Percentiles rank a stretch among this genome's conserved stretches.
These are phyloP conservation scores for Tillandsia fasciculata DNA, from an alignment of 176 grass and related monocot genomes.

Conservation along the genomic window DNA sequence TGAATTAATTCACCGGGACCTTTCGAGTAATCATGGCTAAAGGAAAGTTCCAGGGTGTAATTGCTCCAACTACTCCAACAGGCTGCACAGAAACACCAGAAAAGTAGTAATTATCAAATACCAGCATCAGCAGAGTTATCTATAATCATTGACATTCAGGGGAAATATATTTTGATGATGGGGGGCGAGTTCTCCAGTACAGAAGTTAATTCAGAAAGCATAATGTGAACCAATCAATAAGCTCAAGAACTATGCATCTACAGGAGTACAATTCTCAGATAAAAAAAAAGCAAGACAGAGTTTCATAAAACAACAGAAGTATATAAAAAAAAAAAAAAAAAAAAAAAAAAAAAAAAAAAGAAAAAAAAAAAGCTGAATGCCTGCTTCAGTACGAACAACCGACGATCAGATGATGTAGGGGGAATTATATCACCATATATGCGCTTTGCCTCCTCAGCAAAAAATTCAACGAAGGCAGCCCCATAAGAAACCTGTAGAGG, in stretches of 20 bases:
- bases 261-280: not conserved
- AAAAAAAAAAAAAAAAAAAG: conserved; percentile 7
- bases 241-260: not conserved
- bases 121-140: not conserved
- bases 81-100: conserved; percentile 44
- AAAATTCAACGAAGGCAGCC: conserved; percentile 89
- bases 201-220: not conserved
- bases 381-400: conserved; percentile 90
- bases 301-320: not conserved
- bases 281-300: conserved; percentile 1
- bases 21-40: conserved; percentile 98
- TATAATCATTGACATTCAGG: not conserved
- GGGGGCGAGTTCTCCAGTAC: too few species aligned
- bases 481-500: conserved; percentile 75
- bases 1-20: conserved; percentile 28
- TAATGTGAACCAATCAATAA: not conserved
- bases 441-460: conserved; percentile 88
- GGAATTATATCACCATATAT: conserved; percentile 96
- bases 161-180: too few species aligned
- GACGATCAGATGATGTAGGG: conserved; percentile 54
- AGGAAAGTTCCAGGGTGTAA: conserved; percentile 99
- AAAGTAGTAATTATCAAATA: conserved; percentile 1
- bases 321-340: conserved; percentile 4
- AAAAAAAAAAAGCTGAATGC: conserved; percentile 23
- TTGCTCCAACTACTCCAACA: conserved; percentile 97